A percentile compares a stretch with the other conserved stretches of the same genome.
phyloP scores from a whole-genome alignment of 73 alveolate genomes.

The Paramecium sonneborni region DNA sequence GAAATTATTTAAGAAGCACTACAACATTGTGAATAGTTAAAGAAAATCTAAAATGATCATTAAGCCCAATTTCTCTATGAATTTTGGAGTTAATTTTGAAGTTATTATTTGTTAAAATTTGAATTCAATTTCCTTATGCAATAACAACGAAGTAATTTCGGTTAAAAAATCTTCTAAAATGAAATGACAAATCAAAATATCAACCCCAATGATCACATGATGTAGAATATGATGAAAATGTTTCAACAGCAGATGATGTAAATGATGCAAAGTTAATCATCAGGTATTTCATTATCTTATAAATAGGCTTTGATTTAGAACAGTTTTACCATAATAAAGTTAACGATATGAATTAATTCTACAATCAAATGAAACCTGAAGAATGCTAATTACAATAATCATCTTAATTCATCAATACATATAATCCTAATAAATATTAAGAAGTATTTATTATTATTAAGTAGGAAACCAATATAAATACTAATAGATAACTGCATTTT shows the following conservation, averaged over 20 bases:
- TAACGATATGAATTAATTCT: slow-evolving; percentile 14
- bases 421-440: background rate
- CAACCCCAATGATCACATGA: slow-evolving; percentile 15
- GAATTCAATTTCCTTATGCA: slow-evolving; percentile 1
- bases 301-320: slow-evolving; percentile 18
- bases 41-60: background rate
- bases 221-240: slow-evolving; percentile 45
- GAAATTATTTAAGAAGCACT: background rate
- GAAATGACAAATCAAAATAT: background rate
- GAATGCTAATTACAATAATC: slow-evolving; percentile 33
- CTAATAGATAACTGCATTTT: slow-evolving; percentile 4
- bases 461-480: background rate
- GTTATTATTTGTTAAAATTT: slow-evolving; percentile 33
- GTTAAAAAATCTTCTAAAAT: slow-evolving; percentile 18
- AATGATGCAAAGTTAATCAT: slow-evolving; percentile 16
- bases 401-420: background rate
- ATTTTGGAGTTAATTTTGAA: slow-evolving; percentile 7
- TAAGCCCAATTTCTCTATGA: background rate
- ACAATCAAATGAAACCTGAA: slow-evolving; percentile 5
- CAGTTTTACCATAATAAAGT: background rate
- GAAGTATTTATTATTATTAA: background rate
- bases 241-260: slow-evolving; percentile 17
- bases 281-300: background rate
- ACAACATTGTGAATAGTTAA: background rate
- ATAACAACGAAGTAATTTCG: background rate